Evolutionary conservation across 1,284 basidiomycete species (phyloP).

Genomic region (Cryptococcus maquisensis): DNA sequence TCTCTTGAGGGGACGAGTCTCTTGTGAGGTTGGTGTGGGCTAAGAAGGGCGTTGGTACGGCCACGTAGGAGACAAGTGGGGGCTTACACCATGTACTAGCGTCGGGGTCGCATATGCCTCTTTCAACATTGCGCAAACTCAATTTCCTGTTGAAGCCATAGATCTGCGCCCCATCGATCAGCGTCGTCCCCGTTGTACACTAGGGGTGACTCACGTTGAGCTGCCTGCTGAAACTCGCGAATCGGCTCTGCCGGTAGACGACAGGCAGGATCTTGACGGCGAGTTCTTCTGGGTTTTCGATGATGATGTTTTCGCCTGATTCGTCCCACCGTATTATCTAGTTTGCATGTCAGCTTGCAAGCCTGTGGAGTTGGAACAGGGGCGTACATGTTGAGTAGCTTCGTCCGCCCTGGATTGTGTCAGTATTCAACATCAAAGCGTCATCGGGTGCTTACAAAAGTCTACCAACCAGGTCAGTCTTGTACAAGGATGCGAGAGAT

Average conservation of each 20-base stretch:
- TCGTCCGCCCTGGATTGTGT: slow-evolving; percentile 6
- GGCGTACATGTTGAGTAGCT: slow-evolving; percentile 22
- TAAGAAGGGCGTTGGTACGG: slow-evolving; percentile 43
- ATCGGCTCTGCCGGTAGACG: slow-evolving; percentile 85
- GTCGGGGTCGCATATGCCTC: slow-evolving; percentile 84
- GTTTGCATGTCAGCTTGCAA: background rate
- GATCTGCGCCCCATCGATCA: slow-evolving; percentile 61
- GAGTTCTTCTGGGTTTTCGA: slow-evolving; percentile 81
- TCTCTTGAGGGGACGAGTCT: slow-evolving; percentile 75
- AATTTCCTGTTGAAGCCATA: slow-evolving; percentile 95
- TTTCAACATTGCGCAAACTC: slow-evolving; percentile 75
- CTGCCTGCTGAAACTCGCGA: slow-evolving; percentile 88
- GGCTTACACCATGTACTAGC: slow-evolving; percentile 87
- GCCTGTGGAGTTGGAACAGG: background rate
- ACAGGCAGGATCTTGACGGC: slow-evolving; percentile 81
- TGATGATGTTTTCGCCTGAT: slow-evolving; percentile 83
- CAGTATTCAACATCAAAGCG: slow-evolving; percentile 12
- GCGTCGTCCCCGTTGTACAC: no score
- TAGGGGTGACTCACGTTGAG: slow-evolving; percentile 82
- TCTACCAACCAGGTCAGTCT: background rate
- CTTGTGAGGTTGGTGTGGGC: slow-evolving; percentile 83
- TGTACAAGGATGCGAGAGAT: background rate
- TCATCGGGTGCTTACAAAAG: background rate
- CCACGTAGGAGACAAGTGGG: background rate
- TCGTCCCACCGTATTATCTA: slow-evolving; percentile 86